Base-by-base conservation (phyloP, 1,139 yeast genomes). In the Meyerozyma athensensis region DNA sequence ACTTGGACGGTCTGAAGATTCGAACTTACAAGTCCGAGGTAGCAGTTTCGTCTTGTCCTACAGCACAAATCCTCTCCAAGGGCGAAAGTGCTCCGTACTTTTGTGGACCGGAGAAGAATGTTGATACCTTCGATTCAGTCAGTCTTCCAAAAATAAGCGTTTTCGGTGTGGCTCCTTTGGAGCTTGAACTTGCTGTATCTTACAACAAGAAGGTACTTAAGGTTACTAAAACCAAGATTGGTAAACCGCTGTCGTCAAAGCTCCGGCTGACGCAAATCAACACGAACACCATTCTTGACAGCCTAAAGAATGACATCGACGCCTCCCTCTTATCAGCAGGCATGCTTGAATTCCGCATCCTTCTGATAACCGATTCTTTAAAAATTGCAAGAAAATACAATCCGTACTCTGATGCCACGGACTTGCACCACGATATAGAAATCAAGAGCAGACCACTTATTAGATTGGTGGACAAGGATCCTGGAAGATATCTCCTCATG, bases 141-240 rank as follows among this genome's bases (percentile, higher is more conserved):
- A 65, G 68, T 26, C 61, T 66, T 33, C 76, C 76, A 0, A 50
- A 63, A 34, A 68, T 89, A 21, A 68, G 75, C 4, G 73, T 81
- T 1, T 64, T 65, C 30, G 96, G 96, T 39, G 84, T 85, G 2
- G 81, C 90, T 1, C 97, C 97, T 0, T 60, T 87, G 36, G 72
- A 72, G 23, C 68, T 86, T 19, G 71, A 74, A 40, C 13, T n/a
- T 13, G 28, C 28, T 4, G 5, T 24, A 4, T 24, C 28, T 13
- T 8, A n/a, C 7, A 17, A 17, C 12, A 24, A 74, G 13, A 68
- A 73, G 24, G 40, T 38, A 2, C 42, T 52, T 23, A 50, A 50
- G 19, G 41, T 49, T 1, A 53, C 67, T 39, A 55, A 59, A 24
- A 40, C 59, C 4, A 49, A 56, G 2, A 41, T 57, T 16, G 59